These are phyloP conservation scores for Solanum bulbocastanum DNA, from an alignment of 257 asterid species.

Conservation along the genomic window DNA sequence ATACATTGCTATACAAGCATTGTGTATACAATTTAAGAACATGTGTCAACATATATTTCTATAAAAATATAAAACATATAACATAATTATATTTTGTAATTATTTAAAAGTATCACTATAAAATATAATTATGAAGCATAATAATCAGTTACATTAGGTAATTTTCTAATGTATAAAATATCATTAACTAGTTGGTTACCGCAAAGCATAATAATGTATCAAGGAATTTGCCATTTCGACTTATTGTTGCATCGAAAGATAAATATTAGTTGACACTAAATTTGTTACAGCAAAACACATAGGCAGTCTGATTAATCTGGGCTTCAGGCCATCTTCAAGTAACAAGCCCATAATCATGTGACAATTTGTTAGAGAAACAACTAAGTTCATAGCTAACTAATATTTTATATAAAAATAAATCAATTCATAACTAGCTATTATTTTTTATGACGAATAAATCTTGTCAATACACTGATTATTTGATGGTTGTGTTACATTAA, in stretches of 20 bases:
- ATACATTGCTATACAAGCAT: background rate
- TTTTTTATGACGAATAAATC: background rate
- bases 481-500: background rate
- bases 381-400: background rate
- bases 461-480: background rate
- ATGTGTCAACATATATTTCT: background rate
- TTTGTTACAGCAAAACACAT: no score
- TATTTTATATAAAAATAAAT: no score
- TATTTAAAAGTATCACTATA: no score
- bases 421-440: background rate
- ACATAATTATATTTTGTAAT: no score
- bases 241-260: no score
- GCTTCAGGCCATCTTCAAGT: no score
- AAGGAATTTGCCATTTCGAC: no score
- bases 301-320: no score
- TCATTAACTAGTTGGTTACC: background rate
- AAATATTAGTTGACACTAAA: no score
- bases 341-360: no score
- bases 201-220: background rate
- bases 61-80: background rate
- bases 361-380: no score
- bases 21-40: background rate
- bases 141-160: background rate
- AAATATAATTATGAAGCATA: background rate
- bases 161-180: no score